phyloP scores from a whole-genome alignment of 139 green algal genomes.

The Picocystis salinarum region DNA sequence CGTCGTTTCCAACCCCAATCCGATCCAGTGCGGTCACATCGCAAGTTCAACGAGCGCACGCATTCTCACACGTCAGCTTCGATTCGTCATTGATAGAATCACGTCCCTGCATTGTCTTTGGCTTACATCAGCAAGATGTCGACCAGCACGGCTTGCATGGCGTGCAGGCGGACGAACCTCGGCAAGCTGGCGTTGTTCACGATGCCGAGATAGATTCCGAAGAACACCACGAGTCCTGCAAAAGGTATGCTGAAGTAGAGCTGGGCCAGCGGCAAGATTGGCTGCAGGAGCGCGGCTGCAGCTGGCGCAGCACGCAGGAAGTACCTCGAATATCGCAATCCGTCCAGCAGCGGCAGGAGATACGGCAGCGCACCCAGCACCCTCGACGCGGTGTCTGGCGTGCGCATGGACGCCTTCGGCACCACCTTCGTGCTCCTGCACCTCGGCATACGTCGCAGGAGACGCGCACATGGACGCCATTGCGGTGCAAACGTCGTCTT shows the following conservation, averaged over 20 bases:
- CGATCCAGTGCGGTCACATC: background rate
- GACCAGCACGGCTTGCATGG: constrained; percentile 64
- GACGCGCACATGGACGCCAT: too few relatives aligned
- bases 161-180: constrained; percentile 54
- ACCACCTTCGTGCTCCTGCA: too few relatives aligned
- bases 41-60: background rate
- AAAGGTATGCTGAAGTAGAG: constrained; percentile 24
- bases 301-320: constrained; percentile 4
- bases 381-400: too few relatives aligned
- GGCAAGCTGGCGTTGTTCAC: constrained; percentile 14
- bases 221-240: constrained; percentile 25
- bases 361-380: constrained; percentile 18
- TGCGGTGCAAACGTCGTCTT: too few relatives aligned
- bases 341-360: constrained; percentile 27
- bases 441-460: too few relatives aligned
- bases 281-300: constrained; percentile 13
- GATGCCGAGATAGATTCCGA: constrained; percentile 29
- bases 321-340: constrained; percentile 14
- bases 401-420: too few relatives aligned
- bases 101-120: too few relatives aligned
- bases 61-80: background rate
- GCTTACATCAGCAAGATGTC: constrained; percentile 62
- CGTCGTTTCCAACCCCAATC: constrained; percentile 5
- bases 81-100: background rate
- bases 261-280: constrained; percentile 21